Evolutionary conservation across 371 early-diverging fungal species (phyloP).

Genomic region (Mortierella sp.): DNA sequence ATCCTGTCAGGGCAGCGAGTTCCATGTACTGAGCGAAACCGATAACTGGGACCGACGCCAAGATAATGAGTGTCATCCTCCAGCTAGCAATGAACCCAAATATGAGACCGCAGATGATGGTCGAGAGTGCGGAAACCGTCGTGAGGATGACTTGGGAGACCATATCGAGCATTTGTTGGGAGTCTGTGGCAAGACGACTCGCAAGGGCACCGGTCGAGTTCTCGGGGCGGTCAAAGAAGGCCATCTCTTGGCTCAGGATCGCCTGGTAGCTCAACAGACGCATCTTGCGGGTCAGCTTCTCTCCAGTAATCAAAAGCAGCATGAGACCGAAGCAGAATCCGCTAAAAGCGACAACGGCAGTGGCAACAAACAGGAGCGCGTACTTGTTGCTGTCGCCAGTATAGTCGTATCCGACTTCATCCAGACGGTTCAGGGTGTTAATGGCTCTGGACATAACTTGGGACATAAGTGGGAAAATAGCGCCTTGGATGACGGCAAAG

Average conservation of each 20-base stretch:
- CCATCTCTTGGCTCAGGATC: constrained; percentile 87
- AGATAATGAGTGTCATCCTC: constrained; percentile 73
- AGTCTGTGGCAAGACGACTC: constrained; percentile 88
- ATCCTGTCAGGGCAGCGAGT: constrained; percentile 60
- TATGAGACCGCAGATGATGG: constrained; percentile 62
- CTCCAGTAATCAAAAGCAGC: constrained; percentile 45
- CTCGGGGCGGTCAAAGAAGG: constrained; percentile 88
- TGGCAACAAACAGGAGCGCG: constrained; percentile 76
- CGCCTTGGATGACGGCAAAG: constrained; percentile 64
- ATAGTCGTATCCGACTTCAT: constrained; percentile 49
- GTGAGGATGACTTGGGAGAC: constrained; percentile 77
- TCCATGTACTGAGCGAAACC: constrained; percentile 59
- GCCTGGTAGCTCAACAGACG: constrained; percentile 56
- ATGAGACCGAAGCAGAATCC: constrained; percentile 40
- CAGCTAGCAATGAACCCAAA: constrained; percentile 69
- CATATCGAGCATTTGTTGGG: constrained; percentile 77
- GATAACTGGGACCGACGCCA: constrained; percentile 66
- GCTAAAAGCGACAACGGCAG: constrained; percentile 86
- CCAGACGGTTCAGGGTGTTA: constrained; percentile 23
- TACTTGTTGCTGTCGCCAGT: constrained; percentile 42
- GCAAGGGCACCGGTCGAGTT: constrained; percentile 91
- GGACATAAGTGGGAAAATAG: constrained; percentile 80
- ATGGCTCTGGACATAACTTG: constrained; percentile 59
- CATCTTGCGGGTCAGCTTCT: constrained; percentile 50
- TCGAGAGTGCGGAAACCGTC: constrained; percentile 55